Base-by-base conservation (phyloP, 306 rosid species). In the Quercus rubra region DNA sequence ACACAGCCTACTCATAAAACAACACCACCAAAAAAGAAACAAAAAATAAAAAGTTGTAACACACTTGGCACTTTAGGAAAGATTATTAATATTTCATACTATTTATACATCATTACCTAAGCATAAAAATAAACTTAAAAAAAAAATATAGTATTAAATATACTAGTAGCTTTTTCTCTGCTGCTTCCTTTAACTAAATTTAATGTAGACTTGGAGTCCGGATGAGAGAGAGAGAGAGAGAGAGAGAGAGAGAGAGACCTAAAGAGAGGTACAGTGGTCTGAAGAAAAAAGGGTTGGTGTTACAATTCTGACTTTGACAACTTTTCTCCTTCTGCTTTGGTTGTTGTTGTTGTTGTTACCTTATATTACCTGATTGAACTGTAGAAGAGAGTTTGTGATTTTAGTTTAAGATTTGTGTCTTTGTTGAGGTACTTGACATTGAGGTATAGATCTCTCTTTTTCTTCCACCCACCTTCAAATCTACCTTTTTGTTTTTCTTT, bases 191-290 rank as follows among this genome's bases (percentile, higher is more conserved):
- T 82, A 91, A 87, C 84, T 78, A 74, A 74, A 85, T 87, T 91
- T 81, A 89, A 91, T 72, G 79, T 79, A 80, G 75, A 55, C 76
- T 87, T 91, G 87, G 85, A 81, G 90, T 91, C 95, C 92, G 91
- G 80, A 31, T 74, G 55, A 0, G 41, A 33, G 41, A 5, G 41
- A 33, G 41, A 5, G 38, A 33, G 38, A 14, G 46, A 75, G 80
- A 43, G 85, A 49, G 61, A 62, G 72, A 78, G 75, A 78, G 70
- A 61, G 49, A 38, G 13, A 75, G 51, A 74, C 74, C 75, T 33
- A 71, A 70, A 52, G 46, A 81, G 49, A 71, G 62, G 75, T 28
- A 0, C 55, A 74, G 46, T 41, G 46, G 15, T 25, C 55, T 27
- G 66, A 63, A 13, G 74, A 59, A 58, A 73, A 77, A 41, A 63